A percentile compares a stretch with the other conserved stretches of the same genome.
Evolutionary conservation across 768 basidiomycete genomes (phyloP).

Genomic region (Suillus luteus): DNA sequence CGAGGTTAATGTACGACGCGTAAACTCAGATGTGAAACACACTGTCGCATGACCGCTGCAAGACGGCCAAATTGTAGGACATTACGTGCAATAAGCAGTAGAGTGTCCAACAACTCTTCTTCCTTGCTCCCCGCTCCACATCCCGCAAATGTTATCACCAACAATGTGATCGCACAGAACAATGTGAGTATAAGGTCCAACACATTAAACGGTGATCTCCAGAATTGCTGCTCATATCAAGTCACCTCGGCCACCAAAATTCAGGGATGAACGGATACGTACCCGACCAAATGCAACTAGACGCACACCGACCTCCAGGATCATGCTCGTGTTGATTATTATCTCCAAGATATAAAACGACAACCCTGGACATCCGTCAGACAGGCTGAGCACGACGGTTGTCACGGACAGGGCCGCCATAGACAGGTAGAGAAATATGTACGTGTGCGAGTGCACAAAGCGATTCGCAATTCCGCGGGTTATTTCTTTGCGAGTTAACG

Average conservation of each 20-base stretch:
- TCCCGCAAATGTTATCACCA: conserved; percentile 86
- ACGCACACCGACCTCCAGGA: conserved; percentile 87
- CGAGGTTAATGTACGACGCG: conserved; percentile 6
- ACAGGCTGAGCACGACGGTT: conserved; percentile 81
- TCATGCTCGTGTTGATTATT: conserved; percentile 90
- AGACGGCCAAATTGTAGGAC: conserved; percentile 90
- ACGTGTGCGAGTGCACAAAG: conserved; percentile 84
- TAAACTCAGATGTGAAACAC: conserved; percentile 34
- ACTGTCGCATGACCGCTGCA: conserved; percentile 94
- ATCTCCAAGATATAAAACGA: conserved; percentile 89
- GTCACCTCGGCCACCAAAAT: neutral
- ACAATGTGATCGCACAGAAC: conserved; percentile 87
- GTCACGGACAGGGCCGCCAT: conserved; percentile 89
- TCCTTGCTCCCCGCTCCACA: conserved; percentile 84
- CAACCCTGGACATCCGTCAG: conserved; percentile 83
- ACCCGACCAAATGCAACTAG: conserved; percentile 94
- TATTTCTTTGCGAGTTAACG: conserved; percentile 81
- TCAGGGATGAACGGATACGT: conserved; percentile 32
- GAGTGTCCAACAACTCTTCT: conserved; percentile 92
- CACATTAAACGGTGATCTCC: conserved; percentile 91
- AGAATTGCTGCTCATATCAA: conserved; percentile 74
- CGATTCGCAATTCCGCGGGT: conserved; percentile 85
- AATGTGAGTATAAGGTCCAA: conserved; percentile 85
- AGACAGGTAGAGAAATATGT: conserved; percentile 84
- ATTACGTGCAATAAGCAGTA: conserved; percentile 90